Evolutionary conservation across 306 rosid species (phyloP).

Genomic region (Phaseolus lunatus): DNA sequence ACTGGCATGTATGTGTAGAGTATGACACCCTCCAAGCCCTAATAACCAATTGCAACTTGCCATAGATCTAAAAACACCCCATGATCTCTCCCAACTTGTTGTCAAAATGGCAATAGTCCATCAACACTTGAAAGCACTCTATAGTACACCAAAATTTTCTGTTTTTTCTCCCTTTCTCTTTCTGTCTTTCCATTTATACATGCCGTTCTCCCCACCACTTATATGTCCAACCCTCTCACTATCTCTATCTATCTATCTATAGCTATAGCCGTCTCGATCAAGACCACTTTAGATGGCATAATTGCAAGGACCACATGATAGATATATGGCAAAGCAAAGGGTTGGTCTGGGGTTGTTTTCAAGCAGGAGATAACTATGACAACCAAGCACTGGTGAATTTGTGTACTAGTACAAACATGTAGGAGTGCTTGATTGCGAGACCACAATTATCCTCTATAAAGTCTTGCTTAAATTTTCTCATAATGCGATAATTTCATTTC

Average conservation of each 20-base stretch:
- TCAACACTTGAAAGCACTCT: slow-evolving; percentile 63
- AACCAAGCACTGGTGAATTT: slow-evolving; percentile 50
- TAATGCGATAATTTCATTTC: slow-evolving; percentile 49
- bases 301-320: slow-evolving; percentile 78
- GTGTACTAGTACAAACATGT: slow-evolving; percentile 36
- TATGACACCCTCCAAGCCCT: slow-evolving; percentile 53
- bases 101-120: slow-evolving; percentile 58
- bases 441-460: slow-evolving; percentile 46
- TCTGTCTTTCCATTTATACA: slow-evolving; percentile 77
- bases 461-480: slow-evolving; percentile 40
- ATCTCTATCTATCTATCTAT: slow-evolving; percentile 30
- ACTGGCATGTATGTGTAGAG: slow-evolving; percentile 42
- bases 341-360: slow-evolving; percentile 84
- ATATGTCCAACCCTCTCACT: slow-evolving; percentile 29
- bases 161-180: slow-evolving; percentile 10
- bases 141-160: slow-evolving; percentile 23
- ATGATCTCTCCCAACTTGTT: slow-evolving; percentile 40
- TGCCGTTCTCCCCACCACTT: slow-evolving; percentile 71
- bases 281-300: slow-evolving; percentile 69
- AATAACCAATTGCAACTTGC: slow-evolving; percentile 65
- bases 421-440: slow-evolving; percentile 52
- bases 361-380: slow-evolving; percentile 75
- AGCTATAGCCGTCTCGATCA: slow-evolving; percentile 46
- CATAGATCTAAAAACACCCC: slow-evolving; percentile 46
- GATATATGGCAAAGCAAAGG: slow-evolving; percentile 49